Conservation (phyloP, 805 yeast species). For the Soucietia sequanensis region DNA sequence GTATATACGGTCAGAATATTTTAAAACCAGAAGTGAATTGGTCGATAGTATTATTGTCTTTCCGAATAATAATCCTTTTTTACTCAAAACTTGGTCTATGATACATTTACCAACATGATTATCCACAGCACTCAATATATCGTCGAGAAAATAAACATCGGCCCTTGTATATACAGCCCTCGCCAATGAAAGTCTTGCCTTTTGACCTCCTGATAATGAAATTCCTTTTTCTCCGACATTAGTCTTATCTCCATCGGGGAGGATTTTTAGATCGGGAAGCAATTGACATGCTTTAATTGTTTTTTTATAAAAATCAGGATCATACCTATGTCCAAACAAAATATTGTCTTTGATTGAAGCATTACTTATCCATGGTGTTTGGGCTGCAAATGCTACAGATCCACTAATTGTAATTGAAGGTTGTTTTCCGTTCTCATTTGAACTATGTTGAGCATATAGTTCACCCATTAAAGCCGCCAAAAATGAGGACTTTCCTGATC, state of each 20-base stretch:
- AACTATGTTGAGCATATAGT: conserved; percentile 35
- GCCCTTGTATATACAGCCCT: conserved; percentile 65
- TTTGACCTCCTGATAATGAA: conserved; percentile 62
- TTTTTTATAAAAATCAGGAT: conserved; percentile 38
- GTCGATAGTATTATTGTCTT: conserved; percentile 60
- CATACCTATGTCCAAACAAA: conserved; percentile 47
- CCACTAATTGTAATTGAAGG: conserved; percentile 27
- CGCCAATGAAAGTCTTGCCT: conserved; percentile 62
- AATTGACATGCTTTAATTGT: conserved; percentile 52
- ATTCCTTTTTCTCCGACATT: conserved; percentile 62
- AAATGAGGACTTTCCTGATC: conserved; percentile 64
- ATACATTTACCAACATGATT: conserved; percentile 64
- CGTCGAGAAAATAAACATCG: conserved; percentile 62
- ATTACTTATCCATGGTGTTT: conserved; percentile 55
- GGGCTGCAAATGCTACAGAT: conserved; percentile 59
- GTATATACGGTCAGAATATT: conserved; percentile 58
- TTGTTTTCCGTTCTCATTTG: conserved; percentile 9
- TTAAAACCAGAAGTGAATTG: conserved; percentile 53
- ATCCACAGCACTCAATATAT: conserved; percentile 69
- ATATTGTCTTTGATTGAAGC: conserved; percentile 51
- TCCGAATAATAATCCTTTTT: conserved; percentile 47
- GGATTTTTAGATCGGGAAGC: conserved; percentile 43
- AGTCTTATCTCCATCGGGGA: conserved; percentile 55
- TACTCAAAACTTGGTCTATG: conserved; percentile 46
- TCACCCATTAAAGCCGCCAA: conserved; percentile 56